Percentiles rank a stretch among this genome's conserved stretches.
phyloP scores from a whole-genome alignment of 805 yeast genomes.

The Lachancea kluyveri region DNA sequence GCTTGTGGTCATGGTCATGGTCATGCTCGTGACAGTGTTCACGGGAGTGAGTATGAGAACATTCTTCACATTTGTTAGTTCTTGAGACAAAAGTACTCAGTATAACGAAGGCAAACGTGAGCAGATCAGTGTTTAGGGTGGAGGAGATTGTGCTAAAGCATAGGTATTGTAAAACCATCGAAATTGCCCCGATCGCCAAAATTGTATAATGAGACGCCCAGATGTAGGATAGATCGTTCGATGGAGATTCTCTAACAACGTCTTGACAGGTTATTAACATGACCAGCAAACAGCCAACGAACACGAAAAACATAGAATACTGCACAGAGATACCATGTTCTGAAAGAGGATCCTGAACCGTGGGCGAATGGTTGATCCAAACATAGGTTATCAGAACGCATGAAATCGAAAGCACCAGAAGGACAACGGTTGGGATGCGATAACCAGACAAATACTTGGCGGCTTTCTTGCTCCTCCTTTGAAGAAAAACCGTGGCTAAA shows the following conservation, averaged over 20 bases:
- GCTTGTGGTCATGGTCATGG: constrained; percentile 9
- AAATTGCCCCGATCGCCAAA: constrained; percentile 24
- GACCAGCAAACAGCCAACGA: constrained; percentile 24
- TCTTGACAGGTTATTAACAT: constrained; percentile 25
- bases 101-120: constrained; percentile 15
- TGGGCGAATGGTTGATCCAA: constrained; percentile 1
- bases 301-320: constrained; percentile 27
- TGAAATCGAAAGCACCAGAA: background rate
- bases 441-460: constrained; percentile 2
- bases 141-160: constrained; percentile 26
- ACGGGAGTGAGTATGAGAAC: constrained; percentile 6
- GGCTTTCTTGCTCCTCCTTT: constrained; percentile 2
- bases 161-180: constrained; percentile 31
- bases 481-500: constrained; percentile 1
- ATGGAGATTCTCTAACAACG: constrained; percentile 8
- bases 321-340: constrained; percentile 11
- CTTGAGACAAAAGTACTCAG: constrained; percentile 5
- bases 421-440: background rate
- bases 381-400: constrained; percentile 3
- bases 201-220: constrained; percentile 12
- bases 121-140: constrained; percentile 9
- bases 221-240: background rate
- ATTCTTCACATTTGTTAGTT: constrained; percentile 3
- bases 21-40: constrained; percentile 8
- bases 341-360: too few species aligned